Percentiles rank a stretch among this genome's conserved stretches.
Evolutionary conservation across 805 yeast genomes (phyloP).

Genomic region (Barnettozyma sp.): DNA sequence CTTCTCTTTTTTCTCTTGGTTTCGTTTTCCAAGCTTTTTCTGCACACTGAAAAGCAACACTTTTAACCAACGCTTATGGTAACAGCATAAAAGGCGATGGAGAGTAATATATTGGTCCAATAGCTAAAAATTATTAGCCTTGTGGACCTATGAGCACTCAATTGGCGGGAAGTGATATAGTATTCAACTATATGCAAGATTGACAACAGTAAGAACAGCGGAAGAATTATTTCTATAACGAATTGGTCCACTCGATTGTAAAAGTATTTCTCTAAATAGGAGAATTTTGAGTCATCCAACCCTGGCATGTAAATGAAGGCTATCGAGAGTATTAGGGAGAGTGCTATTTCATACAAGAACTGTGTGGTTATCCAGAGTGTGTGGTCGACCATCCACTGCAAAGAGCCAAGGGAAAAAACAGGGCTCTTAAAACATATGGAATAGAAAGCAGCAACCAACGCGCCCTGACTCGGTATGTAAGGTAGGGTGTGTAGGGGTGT

Average conservation of each 20-base stretch:
- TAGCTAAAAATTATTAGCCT: constrained; percentile 1
- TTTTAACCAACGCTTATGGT: constrained; percentile 3
- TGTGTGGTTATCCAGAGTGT: constrained; percentile 11
- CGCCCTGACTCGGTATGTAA: constrained; percentile 4
- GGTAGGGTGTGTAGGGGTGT: background rate
- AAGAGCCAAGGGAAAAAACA: constrained; percentile 13
- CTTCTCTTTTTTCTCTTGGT: background rate
- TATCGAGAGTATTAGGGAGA: constrained; percentile 30
- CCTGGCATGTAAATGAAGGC: constrained; percentile 36
- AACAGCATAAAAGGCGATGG: constrained; percentile 1
- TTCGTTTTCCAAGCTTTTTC: too few relatives aligned
- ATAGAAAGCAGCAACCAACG: constrained; percentile 8
- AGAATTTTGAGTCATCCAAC: constrained; percentile 26
- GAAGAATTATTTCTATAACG: constrained; percentile 26
- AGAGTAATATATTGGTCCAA: constrained; percentile 1
- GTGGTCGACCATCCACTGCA: constrained; percentile 10
- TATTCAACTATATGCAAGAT: constrained; percentile 5
- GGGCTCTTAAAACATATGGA: constrained; percentile 4
- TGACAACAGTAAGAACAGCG: constrained; percentile 22
- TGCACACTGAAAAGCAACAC: too few relatives aligned
- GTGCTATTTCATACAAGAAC: constrained; percentile 27
- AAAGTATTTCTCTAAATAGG: constrained; percentile 29
- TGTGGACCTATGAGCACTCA: constrained; percentile 3
- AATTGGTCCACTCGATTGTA: constrained; percentile 26
- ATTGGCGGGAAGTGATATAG: background rate